A percentile compares a stretch with the other conserved stretches of the same genome.
These are phyloP conservation scores for Pythium coloratum DNA, from an alignment of 352 stramenopile species.

Conservation along the genomic window DNA sequence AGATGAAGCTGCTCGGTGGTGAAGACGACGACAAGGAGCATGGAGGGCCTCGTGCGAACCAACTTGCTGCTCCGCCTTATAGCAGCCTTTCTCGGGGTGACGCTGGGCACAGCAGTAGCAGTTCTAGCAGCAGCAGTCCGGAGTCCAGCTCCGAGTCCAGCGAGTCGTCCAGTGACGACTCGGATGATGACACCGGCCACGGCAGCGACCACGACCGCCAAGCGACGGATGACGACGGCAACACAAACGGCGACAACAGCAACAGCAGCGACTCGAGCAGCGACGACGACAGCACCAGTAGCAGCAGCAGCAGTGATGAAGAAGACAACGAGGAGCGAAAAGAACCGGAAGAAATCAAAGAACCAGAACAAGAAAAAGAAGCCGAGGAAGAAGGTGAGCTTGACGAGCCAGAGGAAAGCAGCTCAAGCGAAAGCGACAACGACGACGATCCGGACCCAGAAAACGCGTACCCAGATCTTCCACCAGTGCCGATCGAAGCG, in stretches of 20 bases:
- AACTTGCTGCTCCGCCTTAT: not conserved
- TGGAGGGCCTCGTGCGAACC: not conserved
- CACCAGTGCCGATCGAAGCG: conserved; percentile 53
- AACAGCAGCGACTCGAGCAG: conserved; percentile 29
- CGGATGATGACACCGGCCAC: conserved; percentile 19
- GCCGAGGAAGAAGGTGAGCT: conserved; percentile 15
- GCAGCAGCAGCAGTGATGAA: conserved; percentile 26
- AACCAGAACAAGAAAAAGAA: conserved; percentile 17
- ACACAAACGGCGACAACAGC: conserved; percentile 18
- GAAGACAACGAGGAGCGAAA: conserved; percentile 17
- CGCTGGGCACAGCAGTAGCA: conserved; percentile 23
- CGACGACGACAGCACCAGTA: conserved; percentile 32
- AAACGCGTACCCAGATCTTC: conserved; percentile 58
- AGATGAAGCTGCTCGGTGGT: not conserved
- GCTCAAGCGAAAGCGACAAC: conserved; percentile 47
- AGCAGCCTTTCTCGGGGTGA: conserved; percentile 4
- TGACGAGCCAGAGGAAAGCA: conserved; percentile 37
- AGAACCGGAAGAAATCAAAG: conserved; percentile 12
- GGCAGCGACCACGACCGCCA: conserved; percentile 16
- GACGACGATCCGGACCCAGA: conserved; percentile 45
- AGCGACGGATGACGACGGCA: conserved; percentile 15
- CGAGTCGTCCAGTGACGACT: conserved; percentile 18
- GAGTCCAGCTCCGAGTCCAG: conserved; percentile 28
- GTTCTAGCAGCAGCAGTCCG: conserved; percentile 23
- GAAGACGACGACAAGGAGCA: not conserved